These are phyloP conservation scores for Trichoderma koningii DNA, from an alignment of 2,329 filamentous ascomycete species.

Conservation along the genomic window DNA sequence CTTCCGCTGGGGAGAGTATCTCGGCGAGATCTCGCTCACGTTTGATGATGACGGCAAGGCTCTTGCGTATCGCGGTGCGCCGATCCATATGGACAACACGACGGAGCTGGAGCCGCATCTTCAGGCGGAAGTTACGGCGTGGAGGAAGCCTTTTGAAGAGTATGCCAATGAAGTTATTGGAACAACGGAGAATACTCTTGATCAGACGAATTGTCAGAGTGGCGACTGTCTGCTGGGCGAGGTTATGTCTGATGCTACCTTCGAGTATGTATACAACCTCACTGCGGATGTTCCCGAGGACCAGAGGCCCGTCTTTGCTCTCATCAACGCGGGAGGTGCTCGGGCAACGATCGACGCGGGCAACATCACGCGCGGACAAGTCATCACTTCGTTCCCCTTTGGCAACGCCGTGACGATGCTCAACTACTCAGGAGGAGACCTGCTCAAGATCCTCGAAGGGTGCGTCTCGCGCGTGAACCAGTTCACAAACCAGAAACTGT, in stretches of 20 bases:
- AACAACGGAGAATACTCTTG: conserved; percentile 55
- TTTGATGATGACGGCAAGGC: conserved; percentile 63
- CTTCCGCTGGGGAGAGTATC: conserved; percentile 68
- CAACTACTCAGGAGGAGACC: conserved; percentile 51
- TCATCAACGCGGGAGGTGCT: conserved; percentile 66
- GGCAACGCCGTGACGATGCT: conserved; percentile 65
- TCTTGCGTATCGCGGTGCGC: conserved; percentile 63
- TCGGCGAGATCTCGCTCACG: conserved; percentile 67
- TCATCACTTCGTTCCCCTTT: conserved; percentile 67
- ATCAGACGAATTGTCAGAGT: conserved; percentile 59
- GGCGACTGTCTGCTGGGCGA: conserved; percentile 61
- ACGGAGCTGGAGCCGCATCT: conserved; percentile 59
- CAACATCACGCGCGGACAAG: conserved; percentile 62
- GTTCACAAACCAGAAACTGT: conserved; percentile 54
- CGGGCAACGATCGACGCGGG: conserved; percentile 64
- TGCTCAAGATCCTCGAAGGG: conserved; percentile 62
- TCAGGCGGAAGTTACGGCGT: conserved; percentile 59
- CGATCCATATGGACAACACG: conserved; percentile 64
- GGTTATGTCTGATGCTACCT: conserved; percentile 61
- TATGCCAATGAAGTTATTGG: conserved; percentile 62
- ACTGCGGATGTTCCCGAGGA: conserved; percentile 37
- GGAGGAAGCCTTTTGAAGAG: conserved; percentile 62
- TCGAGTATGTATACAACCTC: conserved; percentile 58
- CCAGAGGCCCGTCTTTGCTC: conserved; percentile 53
- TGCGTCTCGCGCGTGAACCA: conserved; percentile 57